Base-by-base conservation (phyloP, 2,329 filamentous ascomycete species). In the Mycosphaerelloides madeirae region DNA sequence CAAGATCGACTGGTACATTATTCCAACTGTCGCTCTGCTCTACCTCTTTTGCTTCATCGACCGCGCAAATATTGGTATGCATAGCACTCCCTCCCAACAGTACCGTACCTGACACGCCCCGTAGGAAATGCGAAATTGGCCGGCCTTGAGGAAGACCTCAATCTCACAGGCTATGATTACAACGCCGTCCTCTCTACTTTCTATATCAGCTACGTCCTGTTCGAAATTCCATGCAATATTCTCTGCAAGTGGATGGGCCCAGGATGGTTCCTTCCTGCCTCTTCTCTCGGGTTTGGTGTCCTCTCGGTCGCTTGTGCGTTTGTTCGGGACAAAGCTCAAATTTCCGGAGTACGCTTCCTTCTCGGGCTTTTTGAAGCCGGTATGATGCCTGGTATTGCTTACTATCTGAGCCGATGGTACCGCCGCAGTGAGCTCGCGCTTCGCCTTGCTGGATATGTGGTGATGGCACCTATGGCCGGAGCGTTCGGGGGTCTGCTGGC, bases 11-110 rank as follows among this genome's bases (percentile, higher is more conserved):
- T 54, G 84, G 5, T 76, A 71, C 54, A 76, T 85, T 34, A 70
- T 86, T 0, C 83, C 84, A 0, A 84, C 79, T 0, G 81, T 85
- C 0, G 68, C 81, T 0, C 45, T 85, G 0, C 67, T 87, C 3
- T 87, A 86, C 55, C 72, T 86, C 0, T 85, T 86, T 57, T 85
- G 82, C 65, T 86, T 85, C 64, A 85, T 86, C 51, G 83, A 86
- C 55, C 74, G 83, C n/a, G 80, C 83, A 18, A 87, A 86, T 49
- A 83, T 87, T 29, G 83, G 82, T 81, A 58, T 58, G 68, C 38
- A 16, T 32, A 6, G 18, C 29, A 32, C 5, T n/a, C n/a, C n/a
- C 3, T 22, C 6, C 28, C 14, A 18, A 6, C 14, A 9, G 3
- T 22, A 34, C 20, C 25, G 13, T 12, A 42, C 38, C 15, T 14